Conservation (phyloP, 495 filamentous ascomycete species). For the Barbatosphaeria neglecta region DNA sequence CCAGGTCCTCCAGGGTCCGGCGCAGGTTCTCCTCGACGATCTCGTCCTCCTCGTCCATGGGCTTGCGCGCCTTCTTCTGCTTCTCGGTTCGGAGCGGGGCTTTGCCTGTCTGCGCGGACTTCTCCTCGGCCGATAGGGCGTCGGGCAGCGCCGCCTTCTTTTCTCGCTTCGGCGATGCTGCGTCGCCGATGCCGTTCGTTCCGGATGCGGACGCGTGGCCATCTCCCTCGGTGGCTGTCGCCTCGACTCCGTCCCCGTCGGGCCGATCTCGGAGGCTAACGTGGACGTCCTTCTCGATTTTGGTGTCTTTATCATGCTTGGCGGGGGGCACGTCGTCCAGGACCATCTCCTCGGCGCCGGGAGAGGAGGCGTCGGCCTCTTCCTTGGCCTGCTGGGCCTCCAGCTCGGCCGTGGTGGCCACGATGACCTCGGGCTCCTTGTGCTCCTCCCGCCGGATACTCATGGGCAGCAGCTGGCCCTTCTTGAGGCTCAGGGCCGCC, state of each 20-base stretch:
- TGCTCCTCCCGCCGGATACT: conserved; percentile 42
- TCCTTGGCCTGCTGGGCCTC: conserved; percentile 21
- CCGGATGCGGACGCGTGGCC: conserved; percentile 16
- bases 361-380: conserved; percentile 18
- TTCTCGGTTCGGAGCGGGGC: too few species aligned
- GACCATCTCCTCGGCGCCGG: conserved; percentile 27
- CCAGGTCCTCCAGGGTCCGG: not conserved
- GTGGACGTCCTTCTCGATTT: conserved; percentile 24
- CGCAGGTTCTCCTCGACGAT: conserved; percentile 7
- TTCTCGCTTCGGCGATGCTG: conserved; percentile 6
- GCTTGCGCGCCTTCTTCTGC: not conserved
- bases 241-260: too few species aligned
- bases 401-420: conserved; percentile 42
- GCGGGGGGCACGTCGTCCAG: conserved; percentile 6
- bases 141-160: conserved; percentile 13
- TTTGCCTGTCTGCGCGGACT: too few species aligned
- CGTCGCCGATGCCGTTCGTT: conserved; percentile 22
- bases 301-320: conserved; percentile 21
- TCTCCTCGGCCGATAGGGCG: conserved; percentile 22
- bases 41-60: not conserved
- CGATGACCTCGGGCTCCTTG: conserved; percentile 35
- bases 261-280: too few species aligned
- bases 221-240: conserved; percentile 7
- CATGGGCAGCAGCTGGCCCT: conserved; percentile 22
- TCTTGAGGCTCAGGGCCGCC: conserved; percentile 8